Base-by-base conservation (phyloP, 352 stramenopile species). In the Phytophthora pisi region DNA sequence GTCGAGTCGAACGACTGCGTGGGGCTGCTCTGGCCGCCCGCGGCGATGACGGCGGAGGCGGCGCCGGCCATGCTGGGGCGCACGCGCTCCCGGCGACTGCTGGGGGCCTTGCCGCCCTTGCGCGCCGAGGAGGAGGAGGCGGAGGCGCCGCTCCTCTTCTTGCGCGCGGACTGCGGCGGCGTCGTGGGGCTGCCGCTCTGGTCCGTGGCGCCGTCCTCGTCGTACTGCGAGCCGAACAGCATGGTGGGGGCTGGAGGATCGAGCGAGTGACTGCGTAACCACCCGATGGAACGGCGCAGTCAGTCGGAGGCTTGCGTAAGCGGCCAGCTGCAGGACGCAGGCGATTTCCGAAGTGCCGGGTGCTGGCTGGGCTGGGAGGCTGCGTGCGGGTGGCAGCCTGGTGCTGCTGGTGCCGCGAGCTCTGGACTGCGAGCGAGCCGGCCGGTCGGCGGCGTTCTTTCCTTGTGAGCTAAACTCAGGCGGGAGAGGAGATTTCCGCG, bases 191-290 rank as follows among this genome's bases (percentile, higher is more conserved):
- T 79, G 10, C 64, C 72, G 53, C 72, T 79, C 18, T 79, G 60
- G 34, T 79, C 72, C 2, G 72, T 81, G 36, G 52, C 64, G 24
- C 49, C 65, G 38, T 86, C 77, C 20, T 86, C 77, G 51, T 86
- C 77, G 66, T 86, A 86, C 66, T 86, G 77, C 42, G 74, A 50
- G 51, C 77, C 77, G 58, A 86, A 86, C 5, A 86, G 72, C 77
- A 86, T 86, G 30, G 18, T 70, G 34, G 34, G 34, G 34, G 5
- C 34, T 16, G 34, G 9, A 40, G 34, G 34, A 40, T 40, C 34
- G 34, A 40, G 34, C 13, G 34, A 13, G 34, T 40, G 13, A 40
- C 34, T 5, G 34, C 34, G 10, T 40, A 36, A 36, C 24, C 28
- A 31, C 28, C 28, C 28, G 31, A 15, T 40, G 34, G 34, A 16